Base-by-base conservation (phyloP, 2,329 filamentous ascomycete genomes). In the Colletotrichum filicis region DNA sequence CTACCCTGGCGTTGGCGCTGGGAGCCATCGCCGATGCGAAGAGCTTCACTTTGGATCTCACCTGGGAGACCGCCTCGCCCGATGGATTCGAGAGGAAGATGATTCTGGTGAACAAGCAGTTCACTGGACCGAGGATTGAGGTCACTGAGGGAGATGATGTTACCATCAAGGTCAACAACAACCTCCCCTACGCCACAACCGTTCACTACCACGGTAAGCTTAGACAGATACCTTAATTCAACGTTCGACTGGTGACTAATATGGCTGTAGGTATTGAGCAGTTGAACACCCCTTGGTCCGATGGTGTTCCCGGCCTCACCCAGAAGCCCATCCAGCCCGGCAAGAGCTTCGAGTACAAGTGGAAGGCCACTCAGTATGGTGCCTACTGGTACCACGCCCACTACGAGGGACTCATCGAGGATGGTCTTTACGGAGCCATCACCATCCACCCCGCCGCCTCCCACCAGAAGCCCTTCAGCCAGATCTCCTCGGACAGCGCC, bases 321-420 rank as follows among this genome's bases (percentile, higher is more conserved):
- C 90, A 92, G 76, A 81, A 81, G 4, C 81, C 85, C 4, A 90
- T 92, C 67, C 76, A 80, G 14, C 84, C 88, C 1, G 85, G 86
- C 1, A 76, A 78, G 3, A 83, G 79, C 32, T 92, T 88, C 75
- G 81, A 83, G 0, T 90, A 92, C 76, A 82, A 81, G 37, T 92
- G 88, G 82, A 85, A 81, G n/a, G 89, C 90, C 0, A 84, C 83
- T 0, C 85, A 90, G 67, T 87, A 89, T 75, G 91, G 91, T 3
- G 87, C 85, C 55, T 90, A 89, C 79, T 91, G 88, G 83, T 92
- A 92, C 75, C 90, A 92, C 79, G 85, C 88, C 0, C 90, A 92
- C 76, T 83, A 84, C 28, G 80, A 82, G 1, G 85, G 85, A 1
- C 89, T 91, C 73, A 83, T 92, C 16, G 87, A 90, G 70, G 90